A percentile compares a stretch with the other conserved stretches of the same genome.
Conservation (phyloP, 805 yeast species). For the Zygosaccharomyces bisporus region DNA sequence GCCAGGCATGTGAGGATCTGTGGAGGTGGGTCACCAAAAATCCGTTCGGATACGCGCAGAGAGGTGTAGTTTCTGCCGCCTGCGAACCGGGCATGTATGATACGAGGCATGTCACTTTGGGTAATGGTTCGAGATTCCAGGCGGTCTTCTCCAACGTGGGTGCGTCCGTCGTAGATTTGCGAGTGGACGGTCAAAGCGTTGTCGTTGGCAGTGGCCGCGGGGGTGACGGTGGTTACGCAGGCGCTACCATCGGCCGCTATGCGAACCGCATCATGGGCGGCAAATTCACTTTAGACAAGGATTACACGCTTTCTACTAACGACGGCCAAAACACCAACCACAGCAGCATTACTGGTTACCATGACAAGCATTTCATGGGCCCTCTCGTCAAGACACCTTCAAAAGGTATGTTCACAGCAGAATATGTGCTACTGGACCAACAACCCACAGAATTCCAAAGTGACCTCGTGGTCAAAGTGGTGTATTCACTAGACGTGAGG, state of each 20-base stretch:
- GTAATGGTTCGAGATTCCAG: constrained; percentile 33
- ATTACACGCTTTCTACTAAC: constrained; percentile 42
- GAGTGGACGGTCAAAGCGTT: constrained; percentile 39
- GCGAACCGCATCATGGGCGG: constrained; percentile 58
- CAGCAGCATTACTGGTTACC: constrained; percentile 53
- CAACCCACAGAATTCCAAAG: constrained; percentile 61
- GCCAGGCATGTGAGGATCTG: constrained; percentile 63
- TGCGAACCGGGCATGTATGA: constrained; percentile 23
- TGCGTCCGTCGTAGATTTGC: constrained; percentile 46
- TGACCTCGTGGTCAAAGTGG: constrained; percentile 44
- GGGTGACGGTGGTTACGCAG: constrained; percentile 38
- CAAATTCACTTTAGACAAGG: constrained; percentile 37
- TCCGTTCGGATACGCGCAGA: constrained; percentile 53
- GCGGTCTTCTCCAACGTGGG: constrained; percentile 49
- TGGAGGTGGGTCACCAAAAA: constrained; percentile 75
- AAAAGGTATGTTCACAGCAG: constrained; percentile 33
- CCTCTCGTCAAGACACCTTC: constrained; percentile 43
- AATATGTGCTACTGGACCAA: constrained; percentile 42
- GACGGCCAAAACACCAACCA: constrained; percentile 47
- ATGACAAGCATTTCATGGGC: constrained; percentile 49
- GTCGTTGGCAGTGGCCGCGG: constrained; percentile 35
- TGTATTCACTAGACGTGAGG: constrained; percentile 41
- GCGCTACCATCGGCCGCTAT: constrained; percentile 62
- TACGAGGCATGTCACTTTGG: constrained; percentile 31
- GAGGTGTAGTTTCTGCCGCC: constrained; percentile 25